Conservation (phyloP, 164 flowering plant species). For the Magnolia sinica region DNA sequence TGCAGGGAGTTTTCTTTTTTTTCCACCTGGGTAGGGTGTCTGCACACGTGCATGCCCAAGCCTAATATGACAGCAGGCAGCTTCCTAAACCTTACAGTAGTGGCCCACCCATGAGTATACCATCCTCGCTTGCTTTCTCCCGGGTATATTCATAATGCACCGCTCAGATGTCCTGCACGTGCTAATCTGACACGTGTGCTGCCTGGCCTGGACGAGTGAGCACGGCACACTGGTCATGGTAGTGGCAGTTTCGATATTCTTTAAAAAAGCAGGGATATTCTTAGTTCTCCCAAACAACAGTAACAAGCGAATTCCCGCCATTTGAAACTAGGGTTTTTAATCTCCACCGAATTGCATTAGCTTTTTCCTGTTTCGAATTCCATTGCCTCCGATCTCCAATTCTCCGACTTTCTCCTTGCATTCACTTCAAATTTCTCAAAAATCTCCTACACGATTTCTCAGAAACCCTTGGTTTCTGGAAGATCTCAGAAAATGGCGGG, state of each 20-base stretch:
- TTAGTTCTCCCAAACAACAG: neutral
- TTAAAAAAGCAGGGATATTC: neutral
- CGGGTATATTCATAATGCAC: too few relatives aligned
- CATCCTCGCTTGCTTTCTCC: too few relatives aligned
- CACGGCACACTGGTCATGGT: too few relatives aligned
- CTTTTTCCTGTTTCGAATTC: neutral
- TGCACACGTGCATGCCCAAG: too few relatives aligned
- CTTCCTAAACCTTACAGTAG: too few relatives aligned
- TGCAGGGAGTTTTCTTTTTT: too few relatives aligned
- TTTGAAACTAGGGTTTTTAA: slow-evolving; percentile 4
- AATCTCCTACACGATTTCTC: neutral
- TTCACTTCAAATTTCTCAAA: neutral
- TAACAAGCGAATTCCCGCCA: slow-evolving; percentile 1
- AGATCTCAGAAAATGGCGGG: slow-evolving; percentile 50
- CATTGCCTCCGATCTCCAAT: neutral
- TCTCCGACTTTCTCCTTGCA: neutral
- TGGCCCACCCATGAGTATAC: too few relatives aligned
- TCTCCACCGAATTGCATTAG: neutral
- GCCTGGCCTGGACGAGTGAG: too few relatives aligned
- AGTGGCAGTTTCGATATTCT: neutral
- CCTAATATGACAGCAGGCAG: too few relatives aligned
- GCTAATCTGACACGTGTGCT: too few relatives aligned
- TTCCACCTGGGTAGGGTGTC: too few relatives aligned
- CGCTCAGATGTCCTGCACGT: too few relatives aligned
- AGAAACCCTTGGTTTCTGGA: neutral